Evolutionary conservation across 345 rosid genomes (phyloP).

Genomic region (Acer campestre): DNA sequence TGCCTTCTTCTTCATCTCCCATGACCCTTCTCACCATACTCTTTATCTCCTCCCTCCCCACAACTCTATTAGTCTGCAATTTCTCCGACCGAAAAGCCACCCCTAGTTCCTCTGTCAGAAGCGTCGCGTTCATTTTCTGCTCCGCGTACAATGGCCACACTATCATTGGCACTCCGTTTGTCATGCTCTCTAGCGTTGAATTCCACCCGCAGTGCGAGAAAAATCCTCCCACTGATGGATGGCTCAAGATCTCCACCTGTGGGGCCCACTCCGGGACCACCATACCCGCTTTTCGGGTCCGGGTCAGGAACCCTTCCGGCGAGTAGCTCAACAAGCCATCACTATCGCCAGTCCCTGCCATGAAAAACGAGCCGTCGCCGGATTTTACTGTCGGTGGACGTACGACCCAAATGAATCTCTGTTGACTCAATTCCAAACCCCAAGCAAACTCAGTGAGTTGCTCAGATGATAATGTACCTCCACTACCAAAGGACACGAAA

Average conservation of each 20-base stretch:
- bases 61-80: conserved; percentile 18
- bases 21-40: too few relatives aligned
- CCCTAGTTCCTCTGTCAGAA: conserved; percentile 49
- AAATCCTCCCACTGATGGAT: conserved; percentile 66
- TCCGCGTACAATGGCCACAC: conserved; percentile 62
- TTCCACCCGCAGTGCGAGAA: conserved; percentile 82
- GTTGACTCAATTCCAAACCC: conserved; percentile 62
- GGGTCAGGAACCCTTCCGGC: conserved; percentile 56
- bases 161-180: conserved; percentile 54
- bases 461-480: conserved; percentile 54
- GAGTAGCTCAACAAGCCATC: conserved; percentile 28
- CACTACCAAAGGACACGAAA: conserved; percentile 72
- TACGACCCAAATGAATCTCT: conserved; percentile 65
- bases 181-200: conserved; percentile 57
- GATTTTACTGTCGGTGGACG: conserved; percentile 40
- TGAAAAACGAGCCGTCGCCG: conserved; percentile 31
- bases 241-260: conserved; percentile 53
- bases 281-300: conserved; percentile 39
- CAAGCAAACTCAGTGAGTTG: conserved; percentile 63
- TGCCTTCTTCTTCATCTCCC: too few relatives aligned
- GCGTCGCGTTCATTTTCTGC: conserved; percentile 52
- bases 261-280: conserved; percentile 64
- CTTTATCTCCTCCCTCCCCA: neutral
- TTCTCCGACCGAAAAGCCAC: conserved; percentile 40
- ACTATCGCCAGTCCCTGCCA: neutral